Evolutionary conservation across 2,329 filamentous ascomycete species (phyloP).

Genomic region (Colletotrichum falcatum): DNA sequence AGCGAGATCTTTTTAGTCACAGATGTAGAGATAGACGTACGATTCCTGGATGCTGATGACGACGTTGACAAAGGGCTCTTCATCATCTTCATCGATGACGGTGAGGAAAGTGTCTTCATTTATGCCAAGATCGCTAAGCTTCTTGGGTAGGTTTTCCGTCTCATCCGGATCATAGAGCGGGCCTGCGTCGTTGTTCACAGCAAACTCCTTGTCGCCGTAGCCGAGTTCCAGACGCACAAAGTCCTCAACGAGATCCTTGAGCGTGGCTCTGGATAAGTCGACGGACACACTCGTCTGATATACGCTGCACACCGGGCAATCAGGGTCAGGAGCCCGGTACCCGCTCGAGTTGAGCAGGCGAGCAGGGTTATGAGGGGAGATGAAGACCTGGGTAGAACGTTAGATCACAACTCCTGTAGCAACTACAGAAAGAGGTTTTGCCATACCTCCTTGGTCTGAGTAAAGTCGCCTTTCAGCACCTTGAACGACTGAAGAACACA

Average conservation of each 20-base stretch:
- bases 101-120: conserved; percentile 81
- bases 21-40: conserved; percentile 54
- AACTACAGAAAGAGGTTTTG: not conserved
- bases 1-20: conserved; percentile 42
- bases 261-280: conserved; percentile 77
- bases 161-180: conserved; percentile 92
- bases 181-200: conserved; percentile 78
- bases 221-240: conserved; percentile 78
- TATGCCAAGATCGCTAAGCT: conserved; percentile 82
- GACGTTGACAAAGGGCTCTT: conserved; percentile 81
- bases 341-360: conserved; percentile 70
- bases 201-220: conserved; percentile 83
- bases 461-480: conserved; percentile 79
- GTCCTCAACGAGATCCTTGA: conserved; percentile 82
- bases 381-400: conserved; percentile 70
- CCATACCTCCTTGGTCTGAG: conserved; percentile 78
- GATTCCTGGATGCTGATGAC: conserved; percentile 76
- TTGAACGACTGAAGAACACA: conserved; percentile 96
- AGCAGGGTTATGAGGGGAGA: conserved; percentile 74
- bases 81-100: conserved; percentile 84
- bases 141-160: conserved; percentile 86
- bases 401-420: conserved; percentile 10
- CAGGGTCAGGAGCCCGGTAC: conserved; percentile 75
- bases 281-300: conserved; percentile 75
- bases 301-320: conserved; percentile 86